Evolutionary conservation across 106 monocot species (phyloP).

Genomic region (Allium cepa): DNA sequence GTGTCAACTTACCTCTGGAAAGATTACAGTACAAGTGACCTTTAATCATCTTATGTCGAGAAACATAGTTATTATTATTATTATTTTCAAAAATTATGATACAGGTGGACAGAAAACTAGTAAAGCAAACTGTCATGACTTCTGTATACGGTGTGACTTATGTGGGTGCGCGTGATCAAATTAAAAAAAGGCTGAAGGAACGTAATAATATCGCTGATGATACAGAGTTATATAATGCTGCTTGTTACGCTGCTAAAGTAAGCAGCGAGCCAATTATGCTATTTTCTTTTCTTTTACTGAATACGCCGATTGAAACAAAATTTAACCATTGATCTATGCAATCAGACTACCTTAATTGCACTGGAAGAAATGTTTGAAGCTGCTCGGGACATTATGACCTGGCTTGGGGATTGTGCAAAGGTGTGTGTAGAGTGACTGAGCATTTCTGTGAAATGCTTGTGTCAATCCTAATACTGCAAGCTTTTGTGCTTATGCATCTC

Average conservation of each 20-base stretch:
- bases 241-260: slow-evolving; percentile 93
- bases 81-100: slow-evolving; percentile 11
- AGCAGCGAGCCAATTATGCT: slow-evolving; percentile 1
- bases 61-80: slow-evolving; percentile 1
- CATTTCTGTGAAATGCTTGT: too few relatives aligned
- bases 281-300: neutral
- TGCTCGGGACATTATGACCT: slow-evolving; percentile 87
- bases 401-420: slow-evolving; percentile 99
- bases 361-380: slow-evolving; percentile 97
- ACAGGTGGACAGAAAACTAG: slow-evolving; percentile 96
- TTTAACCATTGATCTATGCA: slow-evolving; percentile 1
- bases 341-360: slow-evolving; percentile 74
- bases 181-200: slow-evolving; percentile 89
- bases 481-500: too few relatives aligned
- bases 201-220: slow-evolving; percentile 45
- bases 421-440: slow-evolving; percentile 23
- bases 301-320: neutral
- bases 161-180: slow-evolving; percentile 96
- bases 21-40: too few relatives aligned
- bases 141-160: slow-evolving; percentile 99
- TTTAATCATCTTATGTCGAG: neutral
- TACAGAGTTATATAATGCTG: slow-evolving; percentile 49
- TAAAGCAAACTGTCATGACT: slow-evolving; percentile 99
- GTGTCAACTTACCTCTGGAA: too few relatives aligned
- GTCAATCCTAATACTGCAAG: too few relatives aligned